Conservation (phyloP, 768 basidiomycete species). For the Termitomyces sp. region DNA sequence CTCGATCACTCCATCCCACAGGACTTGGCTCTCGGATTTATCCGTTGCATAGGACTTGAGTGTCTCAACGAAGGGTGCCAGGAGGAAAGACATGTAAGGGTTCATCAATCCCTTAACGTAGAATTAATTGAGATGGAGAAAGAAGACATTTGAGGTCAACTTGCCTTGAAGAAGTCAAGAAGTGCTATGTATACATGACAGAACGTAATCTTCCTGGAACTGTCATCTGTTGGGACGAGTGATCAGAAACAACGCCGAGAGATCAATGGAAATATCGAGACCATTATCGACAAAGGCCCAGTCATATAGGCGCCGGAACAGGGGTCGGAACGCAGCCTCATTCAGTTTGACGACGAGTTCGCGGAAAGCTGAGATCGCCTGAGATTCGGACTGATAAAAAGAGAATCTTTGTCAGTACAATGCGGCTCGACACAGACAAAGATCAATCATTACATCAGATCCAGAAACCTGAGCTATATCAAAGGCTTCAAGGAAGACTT, state of each 20-base stretch:
- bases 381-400: conserved; percentile 41
- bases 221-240: conserved; percentile 19
- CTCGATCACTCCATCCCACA: conserved; percentile 63
- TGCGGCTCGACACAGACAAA: not conserved
- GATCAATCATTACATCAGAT: conserved; percentile 5
- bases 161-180: conserved; percentile 85
- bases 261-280: conserved; percentile 21
- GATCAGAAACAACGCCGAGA: conserved; percentile 1
- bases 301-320: conserved; percentile 89
- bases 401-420: not conserved
- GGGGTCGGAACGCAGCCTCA: conserved; percentile 83
- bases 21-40: conserved; percentile 26
- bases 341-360: conserved; percentile 92
- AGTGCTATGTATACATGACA: conserved; percentile 69
- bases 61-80: conserved; percentile 60
- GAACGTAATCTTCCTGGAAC: conserved; percentile 62
- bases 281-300: conserved; percentile 78
- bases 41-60: conserved; percentile 45
- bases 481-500: conserved; percentile 75
- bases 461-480: conserved; percentile 40
- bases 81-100: conserved; percentile 80
- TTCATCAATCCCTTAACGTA: conserved; percentile 70
- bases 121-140: not conserved
- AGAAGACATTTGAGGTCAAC: conserved; percentile 6
- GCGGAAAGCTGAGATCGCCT: conserved; percentile 68